These are phyloP conservation scores for Cryptosporidium sp. DNA, from an alignment of 169 alveolate species.

Conservation along the genomic window DNA sequence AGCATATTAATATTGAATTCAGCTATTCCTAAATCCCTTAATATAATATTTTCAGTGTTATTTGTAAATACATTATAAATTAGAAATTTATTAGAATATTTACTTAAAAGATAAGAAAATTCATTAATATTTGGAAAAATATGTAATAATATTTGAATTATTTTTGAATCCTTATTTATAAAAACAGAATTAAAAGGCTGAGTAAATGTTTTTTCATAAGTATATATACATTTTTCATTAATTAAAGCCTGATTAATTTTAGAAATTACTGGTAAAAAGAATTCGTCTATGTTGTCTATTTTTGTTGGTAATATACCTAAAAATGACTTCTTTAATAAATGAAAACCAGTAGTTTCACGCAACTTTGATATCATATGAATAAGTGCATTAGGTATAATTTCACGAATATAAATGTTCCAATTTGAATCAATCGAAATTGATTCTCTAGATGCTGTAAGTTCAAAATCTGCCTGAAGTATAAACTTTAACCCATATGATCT, in stretches of 20 bases:
- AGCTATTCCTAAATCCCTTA: constrained; percentile 25
- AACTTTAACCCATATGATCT: constrained; percentile 78
- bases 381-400: constrained; percentile 44
- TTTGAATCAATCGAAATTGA: constrained; percentile 31
- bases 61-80: neutral
- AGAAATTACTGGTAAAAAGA: constrained; percentile 10
- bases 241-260: neutral
- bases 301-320: constrained; percentile 14
- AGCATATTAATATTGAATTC: constrained; percentile 27
- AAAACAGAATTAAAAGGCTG: constrained; percentile 26
- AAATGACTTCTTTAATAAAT: constrained; percentile 46
- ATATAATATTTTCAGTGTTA: neutral
- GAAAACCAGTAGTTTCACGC: constrained; percentile 11
- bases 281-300: constrained; percentile 10
- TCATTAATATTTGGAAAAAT: constrained; percentile 46
- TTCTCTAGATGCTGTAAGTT: constrained; percentile 79
- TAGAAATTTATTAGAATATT: constrained; percentile 15
- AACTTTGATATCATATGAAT: neutral
- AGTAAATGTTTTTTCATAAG: neutral
- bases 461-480: constrained; percentile 78
- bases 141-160: neutral
- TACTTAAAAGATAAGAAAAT: constrained; percentile 35
- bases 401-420: constrained; percentile 50
- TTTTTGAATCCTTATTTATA: neutral
- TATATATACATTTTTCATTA: constrained; percentile 19